These are phyloP conservation scores for Kwoniella europaea DNA, from an alignment of 768 basidiomycete genomes.

Conservation along the genomic window DNA sequence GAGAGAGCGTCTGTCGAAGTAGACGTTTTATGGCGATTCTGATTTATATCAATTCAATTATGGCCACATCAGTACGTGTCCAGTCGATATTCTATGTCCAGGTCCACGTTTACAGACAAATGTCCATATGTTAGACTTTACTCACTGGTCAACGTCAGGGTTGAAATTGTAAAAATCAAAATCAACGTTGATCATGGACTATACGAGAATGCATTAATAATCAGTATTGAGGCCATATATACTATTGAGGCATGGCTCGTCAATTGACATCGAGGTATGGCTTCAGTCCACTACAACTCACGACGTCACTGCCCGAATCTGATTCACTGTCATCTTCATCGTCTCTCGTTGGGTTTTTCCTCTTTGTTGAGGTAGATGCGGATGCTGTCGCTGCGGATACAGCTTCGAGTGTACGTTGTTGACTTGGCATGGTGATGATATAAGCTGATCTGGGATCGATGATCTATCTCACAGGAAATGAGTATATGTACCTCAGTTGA, in stretches of 20 bases:
- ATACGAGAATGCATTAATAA: slow-evolving; percentile 27
- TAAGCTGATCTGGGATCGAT: neutral
- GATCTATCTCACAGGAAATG: too few species aligned
- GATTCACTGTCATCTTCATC: slow-evolving; percentile 48
- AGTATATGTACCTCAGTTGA: too few species aligned
- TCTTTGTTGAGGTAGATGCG: slow-evolving; percentile 27
- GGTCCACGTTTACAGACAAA: neutral
- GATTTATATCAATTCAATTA: neutral
- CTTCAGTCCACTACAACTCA: slow-evolving; percentile 26
- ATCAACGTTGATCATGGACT: slow-evolving; percentile 78
- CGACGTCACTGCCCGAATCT: slow-evolving; percentile 55
- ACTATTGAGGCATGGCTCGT: too few species aligned
- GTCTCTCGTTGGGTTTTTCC: slow-evolving; percentile 50
- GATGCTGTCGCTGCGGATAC: slow-evolving; percentile 30
- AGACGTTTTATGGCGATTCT: slow-evolving; percentile 65
- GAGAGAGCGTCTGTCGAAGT: slow-evolving; percentile 66
- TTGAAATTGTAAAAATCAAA: slow-evolving; percentile 94
- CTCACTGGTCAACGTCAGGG: slow-evolving; percentile 76
- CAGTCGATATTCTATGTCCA: neutral
- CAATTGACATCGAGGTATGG: too few species aligned
- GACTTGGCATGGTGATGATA: slow-evolving; percentile 1
- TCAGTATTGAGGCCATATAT: neutral
- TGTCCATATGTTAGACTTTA: neutral
- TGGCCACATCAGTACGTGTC: neutral
- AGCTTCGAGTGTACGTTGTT: slow-evolving; percentile 27